These are phyloP conservation scores for Tylopilus plumbeoviolaceoides DNA, from an alignment of 768 basidiomycete species.

Conservation along the genomic window DNA sequence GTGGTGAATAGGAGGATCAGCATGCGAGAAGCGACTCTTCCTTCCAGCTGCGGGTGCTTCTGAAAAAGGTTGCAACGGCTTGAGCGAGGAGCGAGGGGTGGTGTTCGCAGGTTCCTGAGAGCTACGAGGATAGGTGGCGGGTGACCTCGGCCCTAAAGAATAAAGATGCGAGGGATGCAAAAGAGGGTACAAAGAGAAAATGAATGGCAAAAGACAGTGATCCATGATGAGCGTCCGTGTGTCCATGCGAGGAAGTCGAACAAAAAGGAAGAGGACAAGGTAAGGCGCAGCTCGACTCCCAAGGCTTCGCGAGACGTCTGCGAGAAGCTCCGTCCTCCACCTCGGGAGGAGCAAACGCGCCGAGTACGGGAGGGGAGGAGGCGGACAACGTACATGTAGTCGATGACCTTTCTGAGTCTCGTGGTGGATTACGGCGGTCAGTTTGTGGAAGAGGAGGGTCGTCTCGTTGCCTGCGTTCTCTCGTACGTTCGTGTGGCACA, in stretches of 20 bases:
- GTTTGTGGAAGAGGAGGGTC: slow-evolving; percentile 14
- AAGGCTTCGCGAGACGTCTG: slow-evolving; percentile 42
- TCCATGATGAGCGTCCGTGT: slow-evolving; percentile 41
- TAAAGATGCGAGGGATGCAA: slow-evolving; percentile 31
- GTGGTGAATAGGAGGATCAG: slow-evolving; percentile 10
- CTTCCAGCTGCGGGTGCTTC: slow-evolving; percentile 9
- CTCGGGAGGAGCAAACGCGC: slow-evolving; percentile 37
- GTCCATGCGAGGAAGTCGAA: slow-evolving; percentile 39
- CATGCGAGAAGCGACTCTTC: slow-evolving; percentile 25
- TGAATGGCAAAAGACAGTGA: slow-evolving; percentile 30
- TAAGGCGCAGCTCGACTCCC: slow-evolving; percentile 39
- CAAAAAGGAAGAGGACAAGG: slow-evolving; percentile 30
- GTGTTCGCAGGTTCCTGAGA: slow-evolving; percentile 19
- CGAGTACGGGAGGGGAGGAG: slow-evolving; percentile 37
- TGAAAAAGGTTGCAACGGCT: slow-evolving; percentile 12
- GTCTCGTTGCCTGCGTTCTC: slow-evolving; percentile 26
- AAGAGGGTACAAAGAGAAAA: slow-evolving; percentile 28
- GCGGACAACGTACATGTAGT: slow-evolving; percentile 46
- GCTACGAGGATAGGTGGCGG: slow-evolving; percentile 32
- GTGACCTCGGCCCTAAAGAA: slow-evolving; percentile 42
- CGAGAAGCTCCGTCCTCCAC: slow-evolving; percentile 32
- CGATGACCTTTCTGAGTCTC: slow-evolving; percentile 33
- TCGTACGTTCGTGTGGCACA: slow-evolving; percentile 15
- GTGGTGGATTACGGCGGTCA: slow-evolving; percentile 24
- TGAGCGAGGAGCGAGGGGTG: slow-evolving; percentile 10